Evolutionary conservation across 306 rosid genomes (phyloP).

Genomic region (Acacia confusa): DNA sequence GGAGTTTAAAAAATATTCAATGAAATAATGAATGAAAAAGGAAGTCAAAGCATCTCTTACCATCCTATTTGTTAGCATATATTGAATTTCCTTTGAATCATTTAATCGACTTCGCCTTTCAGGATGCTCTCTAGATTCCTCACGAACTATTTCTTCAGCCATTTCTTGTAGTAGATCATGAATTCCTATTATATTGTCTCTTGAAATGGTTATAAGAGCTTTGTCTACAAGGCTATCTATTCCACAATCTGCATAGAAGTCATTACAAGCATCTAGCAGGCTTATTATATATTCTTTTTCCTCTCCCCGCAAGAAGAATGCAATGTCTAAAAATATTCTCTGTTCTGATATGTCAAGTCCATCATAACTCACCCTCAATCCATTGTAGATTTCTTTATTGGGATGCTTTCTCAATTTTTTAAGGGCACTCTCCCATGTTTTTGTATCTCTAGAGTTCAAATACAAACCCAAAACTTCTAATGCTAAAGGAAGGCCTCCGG

Average conservation of each 20-base stretch:
- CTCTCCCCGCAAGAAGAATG: not conserved
- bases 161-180: not conserved
- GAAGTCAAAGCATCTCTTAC: not conserved
- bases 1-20: not conserved
- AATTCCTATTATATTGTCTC: not conserved
- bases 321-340: not conserved
- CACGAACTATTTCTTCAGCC: not conserved
- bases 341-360: not conserved
- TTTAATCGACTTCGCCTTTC: not conserved
- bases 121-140: not conserved
- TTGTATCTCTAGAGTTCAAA: not conserved
- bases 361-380: not conserved
- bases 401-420: not conserved
- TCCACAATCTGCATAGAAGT: not conserved
- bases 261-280: not conserved
- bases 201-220: not conserved
- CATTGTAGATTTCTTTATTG: fast-evolving
- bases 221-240: not conserved
- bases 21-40: not conserved
- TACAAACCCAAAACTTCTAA: not conserved
- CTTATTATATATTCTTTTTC: not conserved
- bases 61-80: not conserved
- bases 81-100: not conserved
- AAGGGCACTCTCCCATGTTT: not conserved
- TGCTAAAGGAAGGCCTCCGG: not conserved